Evolutionary conservation across 352 stramenopile genomes (phyloP).

Genomic region (Elongisporangium prolatum): DNA sequence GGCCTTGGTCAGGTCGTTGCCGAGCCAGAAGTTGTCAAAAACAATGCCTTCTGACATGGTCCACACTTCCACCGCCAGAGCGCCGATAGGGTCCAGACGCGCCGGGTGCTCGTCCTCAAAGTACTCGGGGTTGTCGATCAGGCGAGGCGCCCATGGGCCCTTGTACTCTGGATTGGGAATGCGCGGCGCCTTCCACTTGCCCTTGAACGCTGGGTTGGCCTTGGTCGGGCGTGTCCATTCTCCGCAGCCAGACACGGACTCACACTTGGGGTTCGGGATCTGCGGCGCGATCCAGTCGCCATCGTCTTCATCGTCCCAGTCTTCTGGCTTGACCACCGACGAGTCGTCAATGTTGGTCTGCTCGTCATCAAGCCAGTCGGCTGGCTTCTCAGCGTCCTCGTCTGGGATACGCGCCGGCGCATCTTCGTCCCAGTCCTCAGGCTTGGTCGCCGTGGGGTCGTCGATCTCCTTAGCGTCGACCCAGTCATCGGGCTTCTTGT

Average conservation of each 20-base stretch:
- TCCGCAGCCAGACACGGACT: slow-evolving; percentile 83
- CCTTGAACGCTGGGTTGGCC: slow-evolving; percentile 90
- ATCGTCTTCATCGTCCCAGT: slow-evolving; percentile 94
- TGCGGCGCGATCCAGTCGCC: slow-evolving; percentile 87
- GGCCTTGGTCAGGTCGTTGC: slow-evolving; percentile 75
- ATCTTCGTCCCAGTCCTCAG: slow-evolving; percentile 92
- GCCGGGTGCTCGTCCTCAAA: slow-evolving; percentile 82
- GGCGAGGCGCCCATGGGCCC: slow-evolving; percentile 84
- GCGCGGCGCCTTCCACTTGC: slow-evolving; percentile 88
- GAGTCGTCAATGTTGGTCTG: slow-evolving; percentile 76
- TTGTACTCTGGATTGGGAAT: slow-evolving; percentile 93
- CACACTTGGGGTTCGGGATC: slow-evolving; percentile 89
- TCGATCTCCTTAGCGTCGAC: slow-evolving; percentile 87
- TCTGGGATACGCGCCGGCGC: slow-evolving; percentile 85
- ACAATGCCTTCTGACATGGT: slow-evolving; percentile 86
- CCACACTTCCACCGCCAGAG: slow-evolving; percentile 90
- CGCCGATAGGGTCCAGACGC: slow-evolving; percentile 84
- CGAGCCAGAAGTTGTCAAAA: slow-evolving; percentile 93
- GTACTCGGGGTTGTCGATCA: slow-evolving; percentile 89
- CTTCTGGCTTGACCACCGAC: slow-evolving; percentile 74
- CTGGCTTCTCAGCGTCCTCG: slow-evolving; percentile 80
- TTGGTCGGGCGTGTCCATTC: slow-evolving; percentile 87
- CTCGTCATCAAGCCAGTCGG: slow-evolving; percentile 89
- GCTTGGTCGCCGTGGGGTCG: slow-evolving; percentile 85
- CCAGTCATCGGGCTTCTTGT: slow-evolving; percentile 92